Conservation (phyloP, 495 filamentous ascomycete genomes). For the Podospora pseudopauciseta region DNA sequence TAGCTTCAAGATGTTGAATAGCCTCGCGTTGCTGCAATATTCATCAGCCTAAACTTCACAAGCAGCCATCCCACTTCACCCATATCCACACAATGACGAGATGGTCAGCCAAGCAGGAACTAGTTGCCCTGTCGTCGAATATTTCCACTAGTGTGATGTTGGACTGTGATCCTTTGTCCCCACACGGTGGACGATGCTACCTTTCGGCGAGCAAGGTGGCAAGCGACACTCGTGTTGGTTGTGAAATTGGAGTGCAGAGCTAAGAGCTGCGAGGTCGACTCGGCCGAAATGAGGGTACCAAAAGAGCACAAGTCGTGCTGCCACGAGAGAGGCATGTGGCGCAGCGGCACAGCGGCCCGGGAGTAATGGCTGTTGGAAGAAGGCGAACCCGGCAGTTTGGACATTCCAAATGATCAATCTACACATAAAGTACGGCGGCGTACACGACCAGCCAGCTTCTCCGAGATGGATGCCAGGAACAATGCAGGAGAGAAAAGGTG, state of each 20-base stretch:
- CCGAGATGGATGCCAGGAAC: background rate
- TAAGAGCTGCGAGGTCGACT: background rate
- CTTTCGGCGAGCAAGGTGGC: background rate
- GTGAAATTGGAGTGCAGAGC: background rate
- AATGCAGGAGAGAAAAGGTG: background rate
- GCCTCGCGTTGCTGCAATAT: too few species aligned
- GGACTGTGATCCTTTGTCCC: background rate
- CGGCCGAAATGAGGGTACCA: background rate
- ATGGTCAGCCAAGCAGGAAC: background rate
- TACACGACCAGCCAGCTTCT: background rate
- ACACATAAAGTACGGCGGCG: background rate
- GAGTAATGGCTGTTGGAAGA: background rate
- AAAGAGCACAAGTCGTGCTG: background rate
- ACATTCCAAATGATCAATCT: background rate
- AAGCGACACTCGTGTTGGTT: background rate
- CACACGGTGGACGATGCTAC: background rate
- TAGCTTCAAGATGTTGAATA: background rate
- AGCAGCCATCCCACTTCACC: background rate
- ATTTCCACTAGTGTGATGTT: background rate
- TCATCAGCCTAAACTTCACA: background rate
- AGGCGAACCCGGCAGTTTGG: background rate
- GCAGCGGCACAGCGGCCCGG: background rate
- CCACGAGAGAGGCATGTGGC: background rate
- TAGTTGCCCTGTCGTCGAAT: background rate
- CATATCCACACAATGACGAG: background rate